These are phyloP conservation scores for Carex kokanica DNA, from an alignment of 176 grass and related monocot species.

Conservation along the genomic window DNA sequence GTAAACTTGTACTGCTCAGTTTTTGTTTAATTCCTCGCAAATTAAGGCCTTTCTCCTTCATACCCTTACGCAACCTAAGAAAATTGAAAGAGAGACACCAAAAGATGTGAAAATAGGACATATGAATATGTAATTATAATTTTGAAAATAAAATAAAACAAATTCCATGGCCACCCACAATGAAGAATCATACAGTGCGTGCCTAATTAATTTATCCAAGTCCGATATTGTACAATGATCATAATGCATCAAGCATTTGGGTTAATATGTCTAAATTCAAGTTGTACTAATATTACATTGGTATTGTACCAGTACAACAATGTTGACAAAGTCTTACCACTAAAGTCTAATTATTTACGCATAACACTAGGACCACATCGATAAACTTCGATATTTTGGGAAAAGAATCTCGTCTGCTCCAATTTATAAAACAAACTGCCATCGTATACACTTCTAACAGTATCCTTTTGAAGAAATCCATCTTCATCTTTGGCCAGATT, in stretches of 20 bases:
- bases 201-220: not conserved
- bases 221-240: slow-evolving; percentile 5
- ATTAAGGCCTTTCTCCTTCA: slow-evolving; percentile 42
- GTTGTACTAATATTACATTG: not conserved
- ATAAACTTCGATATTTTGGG: not conserved
- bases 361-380: not conserved
- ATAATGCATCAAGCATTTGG: not conserved
- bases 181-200: not conserved
- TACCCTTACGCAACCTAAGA: slow-evolving; percentile 33
- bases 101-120: not conserved
- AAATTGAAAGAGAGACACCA: not conserved
- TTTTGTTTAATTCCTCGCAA: slow-evolving; percentile 42
- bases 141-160: not conserved
- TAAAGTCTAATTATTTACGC: slow-evolving; percentile 37
- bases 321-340: slow-evolving; percentile 43
- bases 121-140: not conserved
- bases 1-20: slow-evolving; percentile 38
- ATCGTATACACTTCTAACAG: slow-evolving; percentile 44
- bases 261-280: not conserved
- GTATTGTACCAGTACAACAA: not conserved
- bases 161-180: not conserved
- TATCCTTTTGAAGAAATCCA: slow-evolving; percentile 60
- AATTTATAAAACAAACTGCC: slow-evolving; percentile 49
- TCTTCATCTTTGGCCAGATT: slow-evolving; percentile 44
- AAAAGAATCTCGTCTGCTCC: slow-evolving; percentile 27